phyloP scores from a whole-genome alignment of 805 yeast species.

The Saccharomyces eubayanus region DNA sequence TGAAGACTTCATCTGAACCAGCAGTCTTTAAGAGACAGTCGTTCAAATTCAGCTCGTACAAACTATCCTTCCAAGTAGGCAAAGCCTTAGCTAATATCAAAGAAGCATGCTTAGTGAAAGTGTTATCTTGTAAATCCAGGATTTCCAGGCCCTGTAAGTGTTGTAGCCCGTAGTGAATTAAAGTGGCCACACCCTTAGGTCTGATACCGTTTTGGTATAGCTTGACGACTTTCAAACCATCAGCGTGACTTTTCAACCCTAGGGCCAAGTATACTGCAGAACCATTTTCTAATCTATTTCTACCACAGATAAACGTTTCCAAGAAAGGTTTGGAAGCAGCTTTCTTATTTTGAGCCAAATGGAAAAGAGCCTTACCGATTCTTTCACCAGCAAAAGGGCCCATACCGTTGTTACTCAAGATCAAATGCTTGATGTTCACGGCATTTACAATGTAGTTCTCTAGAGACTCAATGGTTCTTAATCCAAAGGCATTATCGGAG shows the following conservation, averaged over 20 bases:
- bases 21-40: constrained; percentile 78
- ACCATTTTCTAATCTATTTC: constrained; percentile 95
- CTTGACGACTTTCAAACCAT: constrained; percentile 57
- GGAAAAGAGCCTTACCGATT: constrained; percentile 77
- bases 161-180: constrained; percentile 65
- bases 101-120: constrained; percentile 69
- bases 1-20: constrained; percentile 56
- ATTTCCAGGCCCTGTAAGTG: constrained; percentile 51
- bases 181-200: constrained; percentile 77
- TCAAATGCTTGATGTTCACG: constrained; percentile 72
- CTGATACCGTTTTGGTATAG: constrained; percentile 96
- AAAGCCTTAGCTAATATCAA: constrained; percentile 54
- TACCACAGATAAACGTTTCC: constrained; percentile 88
- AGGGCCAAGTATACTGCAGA: constrained; percentile 77
- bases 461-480: constrained; percentile 85
- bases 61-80: constrained; percentile 48
- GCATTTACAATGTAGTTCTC: constrained; percentile 72
- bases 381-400: constrained; percentile 97
- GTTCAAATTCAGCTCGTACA: constrained; percentile 74
- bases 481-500: constrained; percentile 94
- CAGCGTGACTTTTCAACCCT: constrained; percentile 73
- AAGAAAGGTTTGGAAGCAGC: constrained; percentile 40
- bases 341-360: constrained; percentile 58
- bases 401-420: constrained; percentile 90
- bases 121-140: constrained; percentile 90